Conservation (phyloP, 1,284 basidiomycete species). For the Microbotryum saponariae region DNA sequence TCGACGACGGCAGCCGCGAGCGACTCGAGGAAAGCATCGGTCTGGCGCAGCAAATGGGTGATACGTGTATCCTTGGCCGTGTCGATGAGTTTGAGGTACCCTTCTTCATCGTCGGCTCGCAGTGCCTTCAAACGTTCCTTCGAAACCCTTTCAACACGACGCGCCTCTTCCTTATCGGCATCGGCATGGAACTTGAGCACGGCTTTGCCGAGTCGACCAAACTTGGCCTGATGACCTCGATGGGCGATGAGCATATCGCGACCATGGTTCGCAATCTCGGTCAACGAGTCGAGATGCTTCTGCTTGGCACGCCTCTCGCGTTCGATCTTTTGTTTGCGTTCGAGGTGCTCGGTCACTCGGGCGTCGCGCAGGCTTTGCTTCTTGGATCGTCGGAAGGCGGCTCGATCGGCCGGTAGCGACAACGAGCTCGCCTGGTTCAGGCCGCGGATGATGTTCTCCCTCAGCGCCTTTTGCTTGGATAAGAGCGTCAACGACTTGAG, state of each 20-base stretch:
- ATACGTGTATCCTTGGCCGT: slow-evolving; percentile 99
- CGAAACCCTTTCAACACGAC: slow-evolving; percentile 81
- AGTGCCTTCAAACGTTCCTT: slow-evolving; percentile 98
- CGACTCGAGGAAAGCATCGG: slow-evolving; percentile 88
- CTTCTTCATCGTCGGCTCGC: slow-evolving; percentile 97
- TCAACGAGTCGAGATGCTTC: slow-evolving; percentile 91
- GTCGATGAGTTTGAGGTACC: slow-evolving; percentile 97
- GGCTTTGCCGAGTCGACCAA: slow-evolving; percentile 46
- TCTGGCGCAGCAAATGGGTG: slow-evolving; percentile 89
- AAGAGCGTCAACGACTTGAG: slow-evolving; percentile 85
- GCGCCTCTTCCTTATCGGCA: slow-evolving; percentile 46
- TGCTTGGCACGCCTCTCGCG: slow-evolving; percentile 90
- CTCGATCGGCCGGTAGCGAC: slow-evolving; percentile 66
- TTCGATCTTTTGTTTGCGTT: slow-evolving; percentile 84
- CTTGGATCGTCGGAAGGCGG: slow-evolving; percentile 79
- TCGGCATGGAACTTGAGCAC: slow-evolving; percentile 45
- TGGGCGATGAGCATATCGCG: slow-evolving; percentile 59
- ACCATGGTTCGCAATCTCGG: slow-evolving; percentile 79
- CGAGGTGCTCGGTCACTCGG: slow-evolving; percentile 79
- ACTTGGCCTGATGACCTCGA: slow-evolving; percentile 45
- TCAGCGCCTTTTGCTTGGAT: slow-evolving; percentile 78
- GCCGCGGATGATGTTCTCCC: slow-evolving; percentile 77
- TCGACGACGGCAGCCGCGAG: slow-evolving; percentile 89
- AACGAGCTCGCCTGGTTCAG: slow-evolving; percentile 85
- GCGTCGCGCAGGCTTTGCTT: slow-evolving; percentile 86